Percentiles rank a stretch among this genome's conserved stretches.
Conservation (phyloP, 2,329 filamentous ascomycete genomes). For the Fusarium solani-melongenae region DNA sequence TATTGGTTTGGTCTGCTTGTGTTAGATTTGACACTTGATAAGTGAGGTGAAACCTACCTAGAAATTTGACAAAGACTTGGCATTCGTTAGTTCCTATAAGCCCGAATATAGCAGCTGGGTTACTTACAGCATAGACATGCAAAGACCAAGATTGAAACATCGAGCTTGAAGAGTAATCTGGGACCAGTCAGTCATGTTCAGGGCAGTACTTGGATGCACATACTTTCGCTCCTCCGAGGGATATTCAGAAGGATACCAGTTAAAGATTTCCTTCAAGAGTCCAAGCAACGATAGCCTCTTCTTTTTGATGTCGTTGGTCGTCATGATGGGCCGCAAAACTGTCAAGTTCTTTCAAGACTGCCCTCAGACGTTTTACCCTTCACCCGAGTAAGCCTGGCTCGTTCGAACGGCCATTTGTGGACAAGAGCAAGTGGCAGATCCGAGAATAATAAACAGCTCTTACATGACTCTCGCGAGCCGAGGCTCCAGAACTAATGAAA, state of each 20-base stretch:
- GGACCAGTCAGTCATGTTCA: neutral
- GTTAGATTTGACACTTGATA: neutral
- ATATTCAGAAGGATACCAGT: slow-evolving; percentile 37
- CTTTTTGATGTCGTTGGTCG: neutral
- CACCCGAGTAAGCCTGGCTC: neutral
- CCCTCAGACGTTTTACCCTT: neutral
- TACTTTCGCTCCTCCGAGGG: slow-evolving; percentile 37
- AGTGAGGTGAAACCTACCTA: neutral
- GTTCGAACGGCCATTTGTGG: neutral
- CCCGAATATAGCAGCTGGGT: fast-evolving
- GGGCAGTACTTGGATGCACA: neutral
- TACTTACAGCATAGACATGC: neutral
- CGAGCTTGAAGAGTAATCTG: neutral
- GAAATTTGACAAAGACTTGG: neutral
- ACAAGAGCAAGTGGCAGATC: neutral
- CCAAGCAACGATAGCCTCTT: neutral
- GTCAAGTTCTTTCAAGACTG: neutral
- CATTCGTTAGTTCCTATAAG: neutral
- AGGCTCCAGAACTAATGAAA: neutral
- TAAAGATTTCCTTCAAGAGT: slow-evolving; percentile 4
- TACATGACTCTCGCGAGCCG: neutral
- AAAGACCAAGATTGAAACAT: neutral
- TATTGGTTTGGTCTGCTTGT: slow-evolving; percentile 37
- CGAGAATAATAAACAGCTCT: neutral
- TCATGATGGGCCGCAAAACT: neutral